Evolutionary conservation across 2,329 filamentous ascomycete genomes (phyloP).

Genomic region (Claviceps sp.): DNA sequence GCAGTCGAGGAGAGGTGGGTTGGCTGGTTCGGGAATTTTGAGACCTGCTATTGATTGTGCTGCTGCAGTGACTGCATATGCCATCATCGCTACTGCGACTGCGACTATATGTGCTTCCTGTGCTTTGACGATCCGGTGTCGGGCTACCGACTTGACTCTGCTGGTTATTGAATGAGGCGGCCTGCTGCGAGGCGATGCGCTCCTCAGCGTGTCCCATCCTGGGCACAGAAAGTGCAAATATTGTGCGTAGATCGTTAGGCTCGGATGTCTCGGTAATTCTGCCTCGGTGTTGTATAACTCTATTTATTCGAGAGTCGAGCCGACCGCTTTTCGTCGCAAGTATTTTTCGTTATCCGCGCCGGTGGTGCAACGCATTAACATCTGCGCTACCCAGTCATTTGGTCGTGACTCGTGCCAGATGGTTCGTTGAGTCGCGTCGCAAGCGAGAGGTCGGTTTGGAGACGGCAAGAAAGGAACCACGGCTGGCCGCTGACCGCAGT

Average conservation of each 20-base stretch:
- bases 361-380: background rate
- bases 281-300: background rate
- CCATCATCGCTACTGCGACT: constrained; percentile 7
- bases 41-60: constrained; percentile 5
- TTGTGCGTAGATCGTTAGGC: background rate
- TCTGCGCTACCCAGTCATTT: constrained; percentile 2
- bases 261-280: background rate
- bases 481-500: background rate
- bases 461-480: background rate
- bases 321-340: background rate
- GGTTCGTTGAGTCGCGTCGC: background rate
- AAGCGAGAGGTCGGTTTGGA: background rate
- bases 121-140: constrained; percentile 9
- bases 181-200: background rate
- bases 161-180: background rate
- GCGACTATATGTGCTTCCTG: constrained; percentile 4
- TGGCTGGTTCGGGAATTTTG: constrained; percentile 1
- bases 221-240: background rate
- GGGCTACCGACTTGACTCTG: constrained; percentile 2
- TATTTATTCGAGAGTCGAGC: background rate
- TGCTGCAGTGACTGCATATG: constrained; percentile 9
- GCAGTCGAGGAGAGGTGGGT: constrained; percentile 1
- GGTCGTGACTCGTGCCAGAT: background rate
- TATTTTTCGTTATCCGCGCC: constrained; percentile 1
- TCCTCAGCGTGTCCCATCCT: constrained; percentile 4